Evolutionary conservation across 345 rosid species (phyloP).

Genomic region (Camelina neglecta): DNA sequence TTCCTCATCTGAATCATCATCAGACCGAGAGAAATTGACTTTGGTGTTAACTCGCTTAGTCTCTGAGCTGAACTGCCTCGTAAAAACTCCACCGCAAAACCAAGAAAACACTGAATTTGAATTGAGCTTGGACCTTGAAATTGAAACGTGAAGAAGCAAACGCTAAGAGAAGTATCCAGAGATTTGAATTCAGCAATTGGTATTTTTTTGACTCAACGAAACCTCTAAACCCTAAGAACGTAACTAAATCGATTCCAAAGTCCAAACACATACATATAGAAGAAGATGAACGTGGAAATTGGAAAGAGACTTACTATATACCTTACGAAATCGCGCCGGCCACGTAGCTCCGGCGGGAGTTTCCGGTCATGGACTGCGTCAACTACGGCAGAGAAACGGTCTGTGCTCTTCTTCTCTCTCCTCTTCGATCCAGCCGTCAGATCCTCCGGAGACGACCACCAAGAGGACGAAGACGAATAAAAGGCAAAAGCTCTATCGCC

Average conservation of each 20-base stretch:
- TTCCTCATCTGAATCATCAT: conserved; percentile 48
- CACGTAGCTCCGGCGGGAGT: conserved; percentile 92
- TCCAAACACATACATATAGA: background rate
- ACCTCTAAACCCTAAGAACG: too few species aligned
- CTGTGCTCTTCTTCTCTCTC: conserved; percentile 47
- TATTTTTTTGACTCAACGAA: too few species aligned
- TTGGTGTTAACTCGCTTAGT: conserved; percentile 34
- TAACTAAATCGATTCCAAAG: too few species aligned
- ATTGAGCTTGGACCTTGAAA: too few species aligned
- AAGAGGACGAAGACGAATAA: conserved; percentile 41
- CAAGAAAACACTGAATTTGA: too few species aligned
- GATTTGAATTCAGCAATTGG: too few species aligned
- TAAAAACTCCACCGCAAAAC: too few species aligned
- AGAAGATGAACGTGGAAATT: background rate
- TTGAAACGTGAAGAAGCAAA: too few species aligned
- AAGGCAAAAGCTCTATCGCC: conserved; percentile 46
- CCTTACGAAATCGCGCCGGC: conserved; percentile 77
- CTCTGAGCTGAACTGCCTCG: too few species aligned
- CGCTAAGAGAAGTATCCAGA: too few species aligned
- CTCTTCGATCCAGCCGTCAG: conserved; percentile 38
- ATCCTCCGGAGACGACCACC: conserved; percentile 42
- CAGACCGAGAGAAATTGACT: conserved; percentile 73
- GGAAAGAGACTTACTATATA: conserved; percentile 18
- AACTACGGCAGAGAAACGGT: conserved; percentile 68
- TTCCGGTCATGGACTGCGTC: conserved; percentile 83